phyloP scores from a whole-genome alignment of 441 rosid species.

The Adansonia gregorii region DNA sequence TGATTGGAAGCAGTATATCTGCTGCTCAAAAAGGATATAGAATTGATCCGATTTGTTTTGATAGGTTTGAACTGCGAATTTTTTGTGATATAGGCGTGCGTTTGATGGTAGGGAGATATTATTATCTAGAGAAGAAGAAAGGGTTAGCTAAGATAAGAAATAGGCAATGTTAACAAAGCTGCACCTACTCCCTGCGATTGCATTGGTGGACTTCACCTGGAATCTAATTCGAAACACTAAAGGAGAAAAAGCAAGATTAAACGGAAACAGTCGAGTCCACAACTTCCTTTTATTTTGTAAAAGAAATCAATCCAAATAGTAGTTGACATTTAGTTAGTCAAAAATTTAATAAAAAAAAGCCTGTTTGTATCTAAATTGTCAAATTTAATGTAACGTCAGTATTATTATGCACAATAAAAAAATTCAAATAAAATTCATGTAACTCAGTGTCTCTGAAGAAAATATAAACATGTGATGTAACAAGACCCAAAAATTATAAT shows the following conservation, averaged over 20 bases:
- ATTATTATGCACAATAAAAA: too few relatives aligned
- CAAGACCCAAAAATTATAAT: neutral
- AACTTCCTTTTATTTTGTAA: too few relatives aligned
- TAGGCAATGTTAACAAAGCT: conserved; percentile 13
- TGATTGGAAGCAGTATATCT: conserved; percentile 1
- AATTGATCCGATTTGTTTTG: neutral
- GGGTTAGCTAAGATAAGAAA: neutral
- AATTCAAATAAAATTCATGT: too few relatives aligned
- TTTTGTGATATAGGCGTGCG: too few relatives aligned
- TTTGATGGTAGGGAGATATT: too few relatives aligned
- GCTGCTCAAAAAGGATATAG: neutral
- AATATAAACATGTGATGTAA: neutral
- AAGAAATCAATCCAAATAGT: too few relatives aligned
- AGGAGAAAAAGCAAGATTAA: conserved; percentile 14
- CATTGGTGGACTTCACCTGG: conserved; percentile 16
- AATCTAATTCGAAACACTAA: conserved; percentile 28
- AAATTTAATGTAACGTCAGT: too few relatives aligned
- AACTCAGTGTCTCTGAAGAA: neutral
- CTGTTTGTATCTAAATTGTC: too few relatives aligned
- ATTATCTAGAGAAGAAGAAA: neutral
- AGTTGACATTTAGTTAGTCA: too few relatives aligned
- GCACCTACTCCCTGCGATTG: conserved; percentile 21
- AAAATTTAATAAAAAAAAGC: too few relatives aligned
- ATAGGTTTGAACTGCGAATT: neutral
- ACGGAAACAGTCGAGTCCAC: too few relatives aligned